Conservation (phyloP, 345 rosid genomes). For the Isatis tinctoria region DNA sequence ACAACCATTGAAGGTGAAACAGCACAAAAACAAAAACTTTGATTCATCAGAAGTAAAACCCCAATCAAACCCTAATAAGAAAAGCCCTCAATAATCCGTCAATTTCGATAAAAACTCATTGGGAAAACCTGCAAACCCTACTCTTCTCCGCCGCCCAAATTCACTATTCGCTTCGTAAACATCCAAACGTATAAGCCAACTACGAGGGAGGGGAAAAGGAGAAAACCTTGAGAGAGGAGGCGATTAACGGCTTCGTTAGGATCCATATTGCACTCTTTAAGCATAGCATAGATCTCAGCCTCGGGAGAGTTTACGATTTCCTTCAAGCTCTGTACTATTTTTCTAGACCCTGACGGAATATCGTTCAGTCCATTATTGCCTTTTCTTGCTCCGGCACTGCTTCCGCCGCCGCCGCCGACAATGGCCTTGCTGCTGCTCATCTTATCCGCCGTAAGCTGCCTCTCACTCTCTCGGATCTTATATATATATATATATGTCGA, state of each 20-base stretch:
- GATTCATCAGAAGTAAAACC: not conserved
- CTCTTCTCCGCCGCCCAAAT: not conserved
- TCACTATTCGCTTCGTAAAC: not conserved
- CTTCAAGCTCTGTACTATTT: constrained; percentile 88
- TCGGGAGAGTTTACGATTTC: constrained; percentile 96
- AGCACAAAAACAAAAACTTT: not conserved
- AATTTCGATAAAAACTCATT: not conserved
- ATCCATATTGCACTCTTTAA: constrained; percentile 98
- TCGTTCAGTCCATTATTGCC: constrained; percentile 55
- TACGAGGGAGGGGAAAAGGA: not conserved
- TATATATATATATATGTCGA: not conserved
- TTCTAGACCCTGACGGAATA: constrained; percentile 73
- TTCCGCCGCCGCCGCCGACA: constrained; percentile 50
- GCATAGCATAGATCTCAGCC: constrained; percentile 91
- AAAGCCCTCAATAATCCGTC: constrained; percentile 20
- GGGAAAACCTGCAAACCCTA: not conserved
- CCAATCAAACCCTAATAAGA: constrained; percentile 18
- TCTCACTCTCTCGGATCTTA: constrained; percentile 33
- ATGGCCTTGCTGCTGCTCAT: constrained; percentile 56
- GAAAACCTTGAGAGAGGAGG: constrained; percentile 87
- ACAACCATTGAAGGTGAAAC: too few relatives aligned
- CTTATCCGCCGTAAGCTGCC: constrained; percentile 21
- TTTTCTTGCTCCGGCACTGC: constrained; percentile 38
- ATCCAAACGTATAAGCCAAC: too few relatives aligned
- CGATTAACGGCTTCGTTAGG: constrained; percentile 97